Conservation (phyloP, 1,284 basidiomycete genomes). For the Gomphus sp. region DNA sequence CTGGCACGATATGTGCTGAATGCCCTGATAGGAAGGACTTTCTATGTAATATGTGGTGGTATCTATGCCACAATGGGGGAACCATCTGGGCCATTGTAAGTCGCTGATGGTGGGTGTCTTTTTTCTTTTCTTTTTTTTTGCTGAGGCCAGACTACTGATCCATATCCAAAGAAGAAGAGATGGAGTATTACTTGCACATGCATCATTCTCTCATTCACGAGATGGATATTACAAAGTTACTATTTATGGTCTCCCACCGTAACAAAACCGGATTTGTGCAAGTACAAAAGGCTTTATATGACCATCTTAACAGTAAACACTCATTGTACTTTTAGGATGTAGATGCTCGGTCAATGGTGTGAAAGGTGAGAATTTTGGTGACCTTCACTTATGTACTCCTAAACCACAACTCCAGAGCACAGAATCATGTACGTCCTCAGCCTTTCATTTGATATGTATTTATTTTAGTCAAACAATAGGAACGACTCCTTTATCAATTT, state of each 20-base stretch:
- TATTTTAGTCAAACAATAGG: no score
- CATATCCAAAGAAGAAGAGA: slow-evolving; percentile 3
- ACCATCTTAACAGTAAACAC: background rate
- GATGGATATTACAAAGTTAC: background rate
- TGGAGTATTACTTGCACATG: background rate
- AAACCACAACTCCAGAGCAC: background rate
- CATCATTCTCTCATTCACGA: background rate
- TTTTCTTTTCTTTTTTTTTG: no score
- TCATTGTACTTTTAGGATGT: background rate
- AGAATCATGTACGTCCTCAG: background rate
- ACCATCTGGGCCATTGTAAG: no score
- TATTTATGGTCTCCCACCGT: background rate
- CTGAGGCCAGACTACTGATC: background rate
- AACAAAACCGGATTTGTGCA: background rate
- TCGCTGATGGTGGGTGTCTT: no score
- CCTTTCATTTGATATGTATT: slow-evolving; percentile 2
- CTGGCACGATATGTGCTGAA: no score
- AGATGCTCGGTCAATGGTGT: background rate
- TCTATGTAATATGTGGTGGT: no score
- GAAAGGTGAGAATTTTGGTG: background rate
- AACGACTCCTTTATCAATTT: no score
- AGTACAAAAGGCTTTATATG: background rate
- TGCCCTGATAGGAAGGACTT: no score
- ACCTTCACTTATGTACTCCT: background rate
- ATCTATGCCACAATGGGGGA: no score